Evolutionary conservation across 2,329 filamentous ascomycete species (phyloP), one percentile per base, ranked within the genome.

Genomic region (Ilyonectria robusta): DNA sequence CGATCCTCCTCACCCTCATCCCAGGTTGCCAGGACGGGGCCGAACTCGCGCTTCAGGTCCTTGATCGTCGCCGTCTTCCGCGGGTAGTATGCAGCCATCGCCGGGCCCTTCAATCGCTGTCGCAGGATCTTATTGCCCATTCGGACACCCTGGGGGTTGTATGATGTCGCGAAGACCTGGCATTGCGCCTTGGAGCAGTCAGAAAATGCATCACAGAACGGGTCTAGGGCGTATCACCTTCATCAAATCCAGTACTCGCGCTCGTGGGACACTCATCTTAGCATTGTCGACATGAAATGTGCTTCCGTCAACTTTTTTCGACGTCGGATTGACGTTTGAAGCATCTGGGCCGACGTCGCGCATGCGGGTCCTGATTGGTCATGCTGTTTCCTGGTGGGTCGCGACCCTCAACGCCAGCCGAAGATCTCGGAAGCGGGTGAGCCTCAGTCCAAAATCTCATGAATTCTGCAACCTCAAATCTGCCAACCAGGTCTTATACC

Each of bases 121-220:
- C 95, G 93, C 67, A 99, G 87, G 79, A 99, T 87, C 82, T 96
- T 97, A 84, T 96, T 98, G 77, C 96, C 96, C 74, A 94, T 89
- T 69, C 96, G 93, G 68, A 92, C 81, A 73, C 91, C 86, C 62
- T 94, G 87, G 29, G 96, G 96, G 83, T 99, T 99, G 86, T 91
- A 98, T 59, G 92, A 95, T 57, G 93, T 93, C 77, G 91, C 92
- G 86, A 98, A 99, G 84, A 98, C 89, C 80, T 91, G 90, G 87
- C 94, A 97, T 92, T 95, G 94, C 78, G 89, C 88, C 95, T 98
- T 75, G 47, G 1, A 11, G 21, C 6, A 31, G 68, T 81, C 50
- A 82, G 76, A 47, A 59, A 48, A 35, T 51, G 29, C 2, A 29
- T 37, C 37, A 0, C 5, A 58, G 29, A 37, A 17, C 9, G 19